These are phyloP conservation scores for Bipolaris cookei DNA, from an alignment of 2,329 filamentous ascomycete species.

Conservation along the genomic window DNA sequence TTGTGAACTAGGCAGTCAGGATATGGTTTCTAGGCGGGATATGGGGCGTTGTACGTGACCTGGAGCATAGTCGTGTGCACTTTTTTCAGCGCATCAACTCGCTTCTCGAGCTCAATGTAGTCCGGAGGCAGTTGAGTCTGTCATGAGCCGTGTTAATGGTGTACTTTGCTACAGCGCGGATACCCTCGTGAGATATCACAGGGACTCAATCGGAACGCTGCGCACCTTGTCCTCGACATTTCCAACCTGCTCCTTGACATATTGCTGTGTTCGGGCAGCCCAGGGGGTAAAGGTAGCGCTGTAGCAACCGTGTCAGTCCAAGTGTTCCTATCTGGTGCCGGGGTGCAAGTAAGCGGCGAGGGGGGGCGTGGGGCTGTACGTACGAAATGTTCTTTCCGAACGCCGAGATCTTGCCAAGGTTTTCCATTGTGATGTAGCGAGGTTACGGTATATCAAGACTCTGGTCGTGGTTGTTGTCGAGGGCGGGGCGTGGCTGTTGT, in stretches of 20 bases:
- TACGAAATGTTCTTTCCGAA: constrained; percentile 75
- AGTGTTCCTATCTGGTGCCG: constrained; percentile 7
- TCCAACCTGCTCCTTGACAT: constrained; percentile 96
- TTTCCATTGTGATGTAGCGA: constrained; percentile 63
- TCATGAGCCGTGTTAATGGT: constrained; percentile 30
- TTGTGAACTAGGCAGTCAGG: constrained; percentile 69
- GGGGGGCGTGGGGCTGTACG: constrained; percentile 35
- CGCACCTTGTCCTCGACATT: constrained; percentile 89
- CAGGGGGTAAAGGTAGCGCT: constrained; percentile 90
- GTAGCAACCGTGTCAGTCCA: constrained; percentile 54
- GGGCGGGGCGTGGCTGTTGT: constrained; percentile 19
- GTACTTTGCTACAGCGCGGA: not conserved
- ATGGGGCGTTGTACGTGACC: constrained; percentile 75
- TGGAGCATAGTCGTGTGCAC: constrained; percentile 97
- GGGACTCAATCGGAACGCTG: not conserved
- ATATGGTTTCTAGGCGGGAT: constrained; percentile 1
- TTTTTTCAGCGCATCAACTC: constrained; percentile 94
- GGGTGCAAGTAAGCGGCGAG: not conserved
- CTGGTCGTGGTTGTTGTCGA: constrained; percentile 4
- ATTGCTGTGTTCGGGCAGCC: constrained; percentile 92
- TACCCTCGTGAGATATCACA: not conserved
- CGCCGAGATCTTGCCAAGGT: constrained; percentile 74
- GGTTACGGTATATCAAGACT: constrained; percentile 5
- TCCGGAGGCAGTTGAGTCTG: constrained; percentile 95
- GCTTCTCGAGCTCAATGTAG: constrained; percentile 98